Evolutionary conservation across 163 green algal genomes (phyloP), one percentile per base, ranked within the genome.

Genomic region (Scenedesmus sp.): DNA sequence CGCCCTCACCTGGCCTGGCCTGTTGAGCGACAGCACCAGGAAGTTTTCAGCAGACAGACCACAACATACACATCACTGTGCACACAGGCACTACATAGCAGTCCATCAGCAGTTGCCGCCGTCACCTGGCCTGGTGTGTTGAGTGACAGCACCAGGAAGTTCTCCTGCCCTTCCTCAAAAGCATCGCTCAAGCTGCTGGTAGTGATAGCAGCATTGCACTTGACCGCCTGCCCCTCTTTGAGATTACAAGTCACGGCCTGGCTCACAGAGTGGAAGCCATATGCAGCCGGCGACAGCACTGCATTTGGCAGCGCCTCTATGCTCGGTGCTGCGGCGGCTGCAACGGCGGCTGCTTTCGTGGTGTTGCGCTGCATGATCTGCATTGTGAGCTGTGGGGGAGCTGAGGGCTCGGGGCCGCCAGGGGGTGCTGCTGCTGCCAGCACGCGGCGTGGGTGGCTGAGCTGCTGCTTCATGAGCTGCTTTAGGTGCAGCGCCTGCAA

Each of bases 391-490:
- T 73, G 34, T 7, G 88, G 88, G 16, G 46, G 4, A 0, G 18
- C 64, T 4, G 66, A 18, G 4, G 62, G 12, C 7, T 66, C 2
- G 52, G 85, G 10, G 26, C 59, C 23, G 77, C 23, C 64, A 13
- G 46, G 18, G 56, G 67, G n/a, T 52, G 74, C 57, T 46, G 70
- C 73, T 13, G 88, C 81, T 76, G 60, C 81, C 0, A 92, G 88
- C 79, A 92, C 62, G 57, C 88, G 46, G 79, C 79, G 88, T 5
- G 88, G 26, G 9, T 87, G 62, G 56, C 12, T 12, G n/a, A 81
- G 57, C n/a, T 74, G 88, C 52, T 84, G 86, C 67, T 90, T 84
- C 67, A 90, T 60, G n/a, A 60, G 84, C 13, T 89, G 84, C 84
- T 79, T 26, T 2, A 56, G 57, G 20, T 76, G 82, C 57, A 76